phyloP scores from a whole-genome alignment of 768 basidiomycete species.

The Mycena chlorophos region DNA sequence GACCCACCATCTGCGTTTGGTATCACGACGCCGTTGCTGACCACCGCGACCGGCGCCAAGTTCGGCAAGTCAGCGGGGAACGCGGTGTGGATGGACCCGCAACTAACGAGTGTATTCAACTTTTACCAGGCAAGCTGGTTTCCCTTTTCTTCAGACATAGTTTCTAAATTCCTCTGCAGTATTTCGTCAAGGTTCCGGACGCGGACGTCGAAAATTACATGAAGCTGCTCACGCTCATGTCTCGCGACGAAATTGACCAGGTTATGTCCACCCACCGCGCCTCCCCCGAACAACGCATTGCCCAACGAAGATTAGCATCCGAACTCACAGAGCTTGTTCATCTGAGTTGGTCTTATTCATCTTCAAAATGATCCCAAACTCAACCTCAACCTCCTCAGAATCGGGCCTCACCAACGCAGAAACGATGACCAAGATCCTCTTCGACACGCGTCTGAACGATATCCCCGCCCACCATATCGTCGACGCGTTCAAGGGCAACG shows the following conservation, averaged over 20 bases:
- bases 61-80: constrained; percentile 98
- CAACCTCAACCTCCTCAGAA: constrained; percentile 29
- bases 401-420: constrained; percentile 41
- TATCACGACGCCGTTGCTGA: constrained; percentile 91
- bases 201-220: constrained; percentile 79
- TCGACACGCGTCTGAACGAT: constrained; percentile 43
- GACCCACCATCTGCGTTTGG: constrained; percentile 56
- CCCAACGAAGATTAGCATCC: constrained; percentile 49
- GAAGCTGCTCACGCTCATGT: constrained; percentile 78
- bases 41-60: constrained; percentile 87
- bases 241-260: constrained; percentile 54
- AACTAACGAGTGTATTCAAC: constrained; percentile 82
- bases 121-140: constrained; percentile 89
- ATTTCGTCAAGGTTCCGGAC: constrained; percentile 83
- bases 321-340: constrained; percentile 60
- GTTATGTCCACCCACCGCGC: constrained; percentile 59
- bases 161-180: constrained; percentile 47
- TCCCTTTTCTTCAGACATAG: background rate
- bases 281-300: constrained; percentile 45
- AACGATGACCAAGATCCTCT: constrained; percentile 45
- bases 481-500: constrained; percentile 62
- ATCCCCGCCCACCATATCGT: constrained; percentile 59
- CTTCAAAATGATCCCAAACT: background rate
- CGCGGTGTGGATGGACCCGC: constrained; percentile 84
- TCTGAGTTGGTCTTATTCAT: constrained; percentile 27